Evolutionary conservation across 495 filamentous ascomycete genomes (phyloP).

Genomic region (Aspergillus olivimuriae): DNA sequence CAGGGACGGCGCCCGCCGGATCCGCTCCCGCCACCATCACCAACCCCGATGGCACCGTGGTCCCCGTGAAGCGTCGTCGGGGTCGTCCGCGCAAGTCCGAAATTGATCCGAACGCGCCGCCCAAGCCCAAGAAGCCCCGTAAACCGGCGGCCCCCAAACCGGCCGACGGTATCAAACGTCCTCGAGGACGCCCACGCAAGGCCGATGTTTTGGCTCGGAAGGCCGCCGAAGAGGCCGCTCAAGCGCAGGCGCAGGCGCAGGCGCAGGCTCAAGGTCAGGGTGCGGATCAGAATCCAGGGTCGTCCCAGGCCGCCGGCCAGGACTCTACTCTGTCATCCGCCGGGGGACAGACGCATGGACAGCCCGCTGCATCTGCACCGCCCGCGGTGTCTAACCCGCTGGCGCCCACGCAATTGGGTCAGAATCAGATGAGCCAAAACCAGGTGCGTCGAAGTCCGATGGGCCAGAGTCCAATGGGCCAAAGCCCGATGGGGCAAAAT

Average conservation of each 20-base stretch:
- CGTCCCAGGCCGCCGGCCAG: not conserved
- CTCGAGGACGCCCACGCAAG: slow-evolving; percentile 35
- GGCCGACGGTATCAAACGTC: slow-evolving; percentile 26
- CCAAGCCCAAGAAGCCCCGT: slow-evolving; percentile 17
- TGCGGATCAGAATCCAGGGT: too few relatives aligned
- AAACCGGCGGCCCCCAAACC: slow-evolving; percentile 14
- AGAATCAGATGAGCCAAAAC: too few relatives aligned
- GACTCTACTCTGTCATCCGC: too few relatives aligned
- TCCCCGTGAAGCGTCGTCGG: slow-evolving; percentile 31
- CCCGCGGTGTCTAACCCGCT: too few relatives aligned
- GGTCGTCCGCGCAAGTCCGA: slow-evolving; percentile 38
- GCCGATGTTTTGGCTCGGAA: slow-evolving; percentile 22
- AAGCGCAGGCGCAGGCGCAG: slow-evolving; percentile 3
- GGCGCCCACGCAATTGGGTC: too few relatives aligned
- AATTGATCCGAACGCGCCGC: slow-evolving; percentile 21
- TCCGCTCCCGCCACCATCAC: too few relatives aligned
- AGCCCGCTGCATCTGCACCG: too few relatives aligned
- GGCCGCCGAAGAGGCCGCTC: not conserved
- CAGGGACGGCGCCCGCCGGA: too few relatives aligned
- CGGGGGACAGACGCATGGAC: too few relatives aligned
- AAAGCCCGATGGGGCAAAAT: too few relatives aligned
- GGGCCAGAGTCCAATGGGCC: not conserved
- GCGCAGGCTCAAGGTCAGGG: slow-evolving; percentile 3
- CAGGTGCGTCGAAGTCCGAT: not conserved
- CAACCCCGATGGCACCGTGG: slow-evolving; percentile 27